These are phyloP conservation scores for Penicillium roqueforti DNA, from an alignment of 495 filamentous ascomycete species.

Conservation along the genomic window DNA sequence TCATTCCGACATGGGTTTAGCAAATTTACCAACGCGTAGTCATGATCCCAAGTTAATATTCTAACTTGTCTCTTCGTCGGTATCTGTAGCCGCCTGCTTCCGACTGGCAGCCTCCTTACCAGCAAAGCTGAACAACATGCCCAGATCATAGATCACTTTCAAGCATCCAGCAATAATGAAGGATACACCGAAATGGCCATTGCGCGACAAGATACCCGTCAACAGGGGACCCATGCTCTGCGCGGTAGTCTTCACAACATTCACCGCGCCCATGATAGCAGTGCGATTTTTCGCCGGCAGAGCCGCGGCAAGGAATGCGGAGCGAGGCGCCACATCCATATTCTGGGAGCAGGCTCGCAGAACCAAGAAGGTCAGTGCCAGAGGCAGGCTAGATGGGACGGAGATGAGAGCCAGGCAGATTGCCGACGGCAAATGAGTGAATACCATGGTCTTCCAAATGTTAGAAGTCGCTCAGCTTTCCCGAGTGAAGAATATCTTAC, in stretches of 20 bases:
- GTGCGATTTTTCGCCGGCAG: conserved; percentile 72
- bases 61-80: neutral
- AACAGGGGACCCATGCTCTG: conserved; percentile 61
- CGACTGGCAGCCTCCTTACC: conserved; percentile 30
- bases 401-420: conserved; percentile 69
- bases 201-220: conserved; percentile 64
- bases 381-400: conserved; percentile 48
- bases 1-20: too few relatives aligned
- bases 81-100: conserved; percentile 11
- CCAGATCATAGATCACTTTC: conserved; percentile 69
- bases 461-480: conserved; percentile 1
- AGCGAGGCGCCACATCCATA: conserved; percentile 80
- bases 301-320: conserved; percentile 72
- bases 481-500: conserved; percentile 17
- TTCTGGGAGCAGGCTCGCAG: conserved; percentile 66
- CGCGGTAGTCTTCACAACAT: conserved; percentile 61
- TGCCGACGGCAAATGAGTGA: conserved; percentile 75
- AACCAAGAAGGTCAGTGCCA: conserved; percentile 60
- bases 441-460: conserved; percentile 66
- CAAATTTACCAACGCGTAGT: neutral
- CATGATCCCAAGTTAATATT: neutral
- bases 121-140: conserved; percentile 64
- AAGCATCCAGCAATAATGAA: conserved; percentile 68
- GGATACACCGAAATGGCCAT: conserved; percentile 61
- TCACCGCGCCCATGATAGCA: conserved; percentile 68